Evolutionary conservation across 768 basidiomycete species (phyloP), one percentile per base, ranked within the genome.

Genomic region (Suillus subalutaceus): DNA sequence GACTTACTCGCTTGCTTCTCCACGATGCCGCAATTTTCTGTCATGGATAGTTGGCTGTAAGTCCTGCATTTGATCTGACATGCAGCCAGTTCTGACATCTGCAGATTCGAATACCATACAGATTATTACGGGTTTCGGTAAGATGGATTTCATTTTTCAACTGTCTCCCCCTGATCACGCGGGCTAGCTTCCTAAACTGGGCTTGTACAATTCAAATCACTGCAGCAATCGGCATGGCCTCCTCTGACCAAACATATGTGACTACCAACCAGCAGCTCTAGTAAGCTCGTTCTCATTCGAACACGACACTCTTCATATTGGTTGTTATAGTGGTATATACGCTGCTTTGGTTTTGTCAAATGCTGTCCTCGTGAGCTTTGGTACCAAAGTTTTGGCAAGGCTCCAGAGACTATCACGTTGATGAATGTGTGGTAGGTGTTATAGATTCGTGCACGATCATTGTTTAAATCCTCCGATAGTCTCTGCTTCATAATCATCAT

Each of bases 401-500:
- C 26, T 52, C 3, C 50, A 52, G 23, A 52, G 50, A 52, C 26
- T 52, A 26, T 52, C 15, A 52, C 26, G 2, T 52, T 52, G 23
- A 2, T 52, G 23, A 52, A 26, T 52, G 50, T 23, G 15, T 7
- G 23, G 50, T 52, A 52, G 15, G 50, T 26, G 2, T 52, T 26
- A 2, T 26, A 26, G 23, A 26, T 26, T 15, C 7, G 13, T 52
- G 6, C 23, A 8, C 26, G 50, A 52, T 52, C 50, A 26, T 26
- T 15, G 3, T 23, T 52, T 26, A 52, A 52, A 26, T 26, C 23
- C 3, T 52, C 13, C 50, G 7, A 26, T 26, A 52, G 50, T 23
- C 50, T 64, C 12, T 65, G 65, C 50, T 32, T 65, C 16, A 79
- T 80, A 13, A 70, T 80, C 23, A 79, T 83, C 53, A 77, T 83